Evolutionary conservation across 805 yeast genomes (phyloP).

Genomic region (Candida adriatica): DNA sequence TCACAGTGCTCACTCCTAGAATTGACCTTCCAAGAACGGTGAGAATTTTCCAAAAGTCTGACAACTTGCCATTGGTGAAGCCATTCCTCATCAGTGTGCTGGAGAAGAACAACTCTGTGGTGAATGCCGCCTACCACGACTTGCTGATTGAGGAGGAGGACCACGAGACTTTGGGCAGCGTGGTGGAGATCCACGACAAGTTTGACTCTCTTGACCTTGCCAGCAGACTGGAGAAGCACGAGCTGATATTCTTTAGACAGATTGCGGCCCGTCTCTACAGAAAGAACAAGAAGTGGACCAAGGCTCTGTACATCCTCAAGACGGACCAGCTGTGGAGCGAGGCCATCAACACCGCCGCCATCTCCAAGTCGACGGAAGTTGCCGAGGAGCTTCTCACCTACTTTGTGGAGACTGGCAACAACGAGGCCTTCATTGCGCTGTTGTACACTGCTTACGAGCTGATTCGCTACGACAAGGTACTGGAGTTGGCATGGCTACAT

Average conservation of each 20-base stretch:
- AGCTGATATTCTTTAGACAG: constrained; percentile 87
- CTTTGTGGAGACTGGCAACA: constrained; percentile 95
- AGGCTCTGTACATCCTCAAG: constrained; percentile 83
- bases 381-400: constrained; percentile 85
- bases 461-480: constrained; percentile 73
- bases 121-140: constrained; percentile 93
- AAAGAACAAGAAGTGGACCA: constrained; percentile 88
- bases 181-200: constrained; percentile 84
- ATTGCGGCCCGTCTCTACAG: constrained; percentile 92
- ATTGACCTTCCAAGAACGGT: constrained; percentile 93
- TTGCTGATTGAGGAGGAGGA: constrained; percentile 95
- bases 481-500: constrained; percentile 89
- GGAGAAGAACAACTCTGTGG: constrained; percentile 83
- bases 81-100: constrained; percentile 90
- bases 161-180: constrained; percentile 78
- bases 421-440: constrained; percentile 89
- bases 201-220: constrained; percentile 92
- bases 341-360: constrained; percentile 86
- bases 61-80: constrained; percentile 92
- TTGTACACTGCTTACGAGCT: constrained; percentile 79
- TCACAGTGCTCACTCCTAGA: constrained; percentile 79
- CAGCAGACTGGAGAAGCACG: constrained; percentile 86
- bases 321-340: constrained; percentile 92
- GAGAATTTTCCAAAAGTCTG: constrained; percentile 88
- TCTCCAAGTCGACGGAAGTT: constrained; percentile 70